Evolutionary conservation across 495 filamentous ascomycete genomes (phyloP), one percentile per base, ranked within the genome.

Genomic region (Parmelia sp.): DNA sequence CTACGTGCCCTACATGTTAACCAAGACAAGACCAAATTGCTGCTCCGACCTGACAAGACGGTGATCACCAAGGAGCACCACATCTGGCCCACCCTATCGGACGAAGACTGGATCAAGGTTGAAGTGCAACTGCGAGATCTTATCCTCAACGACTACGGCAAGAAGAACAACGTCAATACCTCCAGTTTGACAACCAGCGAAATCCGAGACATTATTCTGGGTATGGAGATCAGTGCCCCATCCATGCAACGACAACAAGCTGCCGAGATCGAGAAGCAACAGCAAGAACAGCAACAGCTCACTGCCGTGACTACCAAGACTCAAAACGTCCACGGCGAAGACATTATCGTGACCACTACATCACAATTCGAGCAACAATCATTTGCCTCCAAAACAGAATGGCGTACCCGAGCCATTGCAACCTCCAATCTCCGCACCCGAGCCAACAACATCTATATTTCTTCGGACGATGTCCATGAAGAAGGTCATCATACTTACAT

Each of bases 101-200:
- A 99, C 67, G 95, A 99, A 62, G 92, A 96, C 68, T 99, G 95
- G 94, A 92, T 97, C 74, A 96, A 97, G 83, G 91, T 99, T 27
- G 95, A 99, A 83, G 90, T 91, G 64, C 91, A 96, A 72, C 78
- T 99, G 58, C 86, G 95, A 69, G 95, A 99, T 81, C 77, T 99
- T 61, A 97, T 99, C 68, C 74, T 99, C 63, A 96, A 97, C 65
- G 94, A 99, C 74, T 99, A 99, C 70, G 95, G 95, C 70, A 97
- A 97, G 85, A 97, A 97, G 82, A 99, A 97, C 76, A 97, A 97
- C 69, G 95, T 99, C 78, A 97, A 97, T 72, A 92, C 93, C 29
- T 94, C 95, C 23, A 95, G 90, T 71, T 82, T 99, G 76, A 99
- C 95, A 0, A 96, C 86, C 69, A 95, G 87, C 69, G 95, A 99